Conservation (phyloP, 805 yeast species). For the Saturnispora quitensis region DNA sequence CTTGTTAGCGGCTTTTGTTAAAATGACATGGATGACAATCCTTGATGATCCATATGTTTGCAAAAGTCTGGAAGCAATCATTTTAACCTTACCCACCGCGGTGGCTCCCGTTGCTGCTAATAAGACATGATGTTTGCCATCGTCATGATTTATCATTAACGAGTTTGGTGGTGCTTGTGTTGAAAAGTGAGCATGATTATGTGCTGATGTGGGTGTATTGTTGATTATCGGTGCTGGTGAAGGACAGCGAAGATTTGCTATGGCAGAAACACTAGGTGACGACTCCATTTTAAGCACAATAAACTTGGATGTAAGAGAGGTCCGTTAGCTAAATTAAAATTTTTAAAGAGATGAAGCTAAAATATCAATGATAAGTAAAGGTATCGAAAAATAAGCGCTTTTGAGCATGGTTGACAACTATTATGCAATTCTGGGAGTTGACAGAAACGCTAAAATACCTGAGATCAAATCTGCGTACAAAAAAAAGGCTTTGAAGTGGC, state of each 20-base stretch:
- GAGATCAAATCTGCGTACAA: conserved; percentile 76
- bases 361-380: not conserved
- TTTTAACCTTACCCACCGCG: conserved; percentile 41
- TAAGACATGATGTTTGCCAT: conserved; percentile 46
- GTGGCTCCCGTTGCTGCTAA: conserved; percentile 53
- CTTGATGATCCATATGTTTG: conserved; percentile 42
- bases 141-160: conserved; percentile 38
- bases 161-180: conserved; percentile 8
- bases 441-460: conserved; percentile 39
- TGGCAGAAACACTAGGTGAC: conserved; percentile 47
- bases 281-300: conserved; percentile 13
- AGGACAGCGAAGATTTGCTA: conserved; percentile 53
- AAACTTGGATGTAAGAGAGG: not conserved
- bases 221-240: conserved; percentile 64
- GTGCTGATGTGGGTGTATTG: not conserved
- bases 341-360: not conserved
- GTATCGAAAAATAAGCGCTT: not conserved
- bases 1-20: conserved; percentile 45
- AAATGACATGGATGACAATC: conserved; percentile 44
- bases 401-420: conserved; percentile 16
- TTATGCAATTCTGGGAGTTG: conserved; percentile 53
- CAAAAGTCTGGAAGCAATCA: conserved; percentile 41
- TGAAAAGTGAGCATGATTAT: not conserved
- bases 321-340: not conserved
- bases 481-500: conserved; percentile 59